Base-by-base conservation (phyloP, 805 yeast species). In the Saccharomycopsis capsularis region DNA sequence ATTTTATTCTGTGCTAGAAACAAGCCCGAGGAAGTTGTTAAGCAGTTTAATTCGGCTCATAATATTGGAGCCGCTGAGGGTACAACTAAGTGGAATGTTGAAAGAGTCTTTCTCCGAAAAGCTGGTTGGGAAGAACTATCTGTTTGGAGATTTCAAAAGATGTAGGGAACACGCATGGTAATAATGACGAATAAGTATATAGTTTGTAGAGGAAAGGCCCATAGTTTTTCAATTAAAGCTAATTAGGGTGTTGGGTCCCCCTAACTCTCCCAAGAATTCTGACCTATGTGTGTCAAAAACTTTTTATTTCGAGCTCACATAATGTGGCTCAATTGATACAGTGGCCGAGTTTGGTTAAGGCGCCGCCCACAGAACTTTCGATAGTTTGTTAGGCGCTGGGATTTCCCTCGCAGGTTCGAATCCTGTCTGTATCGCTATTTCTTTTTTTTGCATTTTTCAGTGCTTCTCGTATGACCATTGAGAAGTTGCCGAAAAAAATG, bases 121-220 rank as follows among this genome's bases (percentile, higher is more conserved):
- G 96, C 96, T 1, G 98, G 98, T 0, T 89, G 98, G 96, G 99
- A 93, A 64, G 91, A 84, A 9, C 68, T 93, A 34, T 77, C 86
- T 48, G 82, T 91, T 6, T 79, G 82, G 65, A 72, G 80, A 54
- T 86, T 90, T 58, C 24, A 32, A 23, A 42, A 36, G 36, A 42
- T 7, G n/a, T n/a, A n/a, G n/a, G n/a, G n/a, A n/a, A n/a, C n/a
- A n/a, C n/a, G n/a, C n/a, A n/a, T n/a, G n/a, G n/a, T n/a, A n/a
- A n/a, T n/a, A n/a, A n/a, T n/a, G n/a, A n/a, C n/a, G n/a, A n/a
- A n/a, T n/a, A n/a, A n/a, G n/a, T n/a, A n/a, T n/a, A n/a, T n/a
- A n/a, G n/a, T n/a, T n/a, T n/a, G n/a, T n/a, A n/a, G n/a, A n/a
- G n/a, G n/a, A n/a, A n/a, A n/a, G n/a, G n/a, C n/a, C n/a, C n/a